A percentile compares a stretch with the other conserved stretches of the same genome.
phyloP scores from a whole-genome alignment of 225 moss, liverwort and hornwort species.

The Physcomitrium patens region DNA sequence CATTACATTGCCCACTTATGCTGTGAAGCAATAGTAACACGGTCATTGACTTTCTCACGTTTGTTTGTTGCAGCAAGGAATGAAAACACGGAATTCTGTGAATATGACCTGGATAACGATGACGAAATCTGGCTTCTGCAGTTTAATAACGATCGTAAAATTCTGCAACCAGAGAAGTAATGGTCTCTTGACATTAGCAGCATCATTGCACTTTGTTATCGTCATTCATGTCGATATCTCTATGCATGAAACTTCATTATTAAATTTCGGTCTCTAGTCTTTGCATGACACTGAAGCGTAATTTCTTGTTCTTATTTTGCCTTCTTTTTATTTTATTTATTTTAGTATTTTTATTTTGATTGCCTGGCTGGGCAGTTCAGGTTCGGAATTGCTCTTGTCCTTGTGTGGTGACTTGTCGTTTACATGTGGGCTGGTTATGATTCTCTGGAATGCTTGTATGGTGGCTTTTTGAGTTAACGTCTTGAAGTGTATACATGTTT shows the following conservation, averaged over 20 bases:
- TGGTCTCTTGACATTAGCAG: constrained; percentile 19
- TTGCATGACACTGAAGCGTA: neutral
- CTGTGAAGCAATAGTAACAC: neutral
- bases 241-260: neutral
- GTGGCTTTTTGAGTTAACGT: neutral
- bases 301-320: neutral
- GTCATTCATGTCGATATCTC: neutral
- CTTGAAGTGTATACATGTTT: neutral
- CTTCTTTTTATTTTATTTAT: no score
- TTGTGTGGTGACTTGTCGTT: neutral
- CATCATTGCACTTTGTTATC: constrained; percentile 7
- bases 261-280: neutral
- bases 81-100: constrained; percentile 86
- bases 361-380: neutral
- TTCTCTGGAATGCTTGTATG: neutral
- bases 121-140: constrained; percentile 92
- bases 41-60: constrained; percentile 25
- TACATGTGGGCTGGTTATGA: neutral
- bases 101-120: constrained; percentile 96
- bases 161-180: constrained; percentile 83
- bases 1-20: neutral
- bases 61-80: constrained; percentile 73
- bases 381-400: neutral
- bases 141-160: constrained; percentile 89
- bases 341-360: no score